phyloP scores from a whole-genome alignment of 371 early-diverging fungal species.

The Rhizopus sp. region DNA sequence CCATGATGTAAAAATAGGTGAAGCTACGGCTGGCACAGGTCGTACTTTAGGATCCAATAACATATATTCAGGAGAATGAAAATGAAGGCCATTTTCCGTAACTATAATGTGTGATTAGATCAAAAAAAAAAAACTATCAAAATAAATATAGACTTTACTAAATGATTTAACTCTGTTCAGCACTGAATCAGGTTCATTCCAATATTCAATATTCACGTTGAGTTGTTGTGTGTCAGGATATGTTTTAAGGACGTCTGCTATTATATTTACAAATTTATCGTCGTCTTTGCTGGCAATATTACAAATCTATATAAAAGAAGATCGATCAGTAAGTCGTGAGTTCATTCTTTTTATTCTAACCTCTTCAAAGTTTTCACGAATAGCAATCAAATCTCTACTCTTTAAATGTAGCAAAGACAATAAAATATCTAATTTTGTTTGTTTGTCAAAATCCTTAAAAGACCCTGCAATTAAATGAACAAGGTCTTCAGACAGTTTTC shows the following conservation, averaged over 20 bases:
- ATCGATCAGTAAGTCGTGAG: neutral
- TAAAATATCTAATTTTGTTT: constrained; percentile 22
- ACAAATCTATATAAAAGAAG: constrained; percentile 14
- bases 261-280: constrained; percentile 24
- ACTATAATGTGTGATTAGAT: constrained; percentile 11
- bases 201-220: constrained; percentile 21
- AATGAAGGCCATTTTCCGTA: constrained; percentile 14
- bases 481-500: constrained; percentile 34
- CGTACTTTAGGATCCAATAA: constrained; percentile 16
- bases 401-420: constrained; percentile 21
- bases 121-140: neutral
- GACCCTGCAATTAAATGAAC: constrained; percentile 22
- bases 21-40: constrained; percentile 4
- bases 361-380: constrained; percentile 21
- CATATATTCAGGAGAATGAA: constrained; percentile 25
- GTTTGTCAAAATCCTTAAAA: constrained; percentile 25
- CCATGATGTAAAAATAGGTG: constrained; percentile 6
- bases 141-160: neutral
- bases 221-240: constrained; percentile 15
- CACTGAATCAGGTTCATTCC: constrained; percentile 2
- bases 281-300: constrained; percentile 23
- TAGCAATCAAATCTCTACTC: constrained; percentile 17
- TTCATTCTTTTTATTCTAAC: constrained; percentile 16
- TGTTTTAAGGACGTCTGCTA: constrained; percentile 19
- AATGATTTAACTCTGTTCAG: neutral